Evolutionary conservation across 1,139 yeast species (phyloP), one percentile per base, ranked within the genome.

Genomic region (Zygosaccharomyces pseudobailii): DNA sequence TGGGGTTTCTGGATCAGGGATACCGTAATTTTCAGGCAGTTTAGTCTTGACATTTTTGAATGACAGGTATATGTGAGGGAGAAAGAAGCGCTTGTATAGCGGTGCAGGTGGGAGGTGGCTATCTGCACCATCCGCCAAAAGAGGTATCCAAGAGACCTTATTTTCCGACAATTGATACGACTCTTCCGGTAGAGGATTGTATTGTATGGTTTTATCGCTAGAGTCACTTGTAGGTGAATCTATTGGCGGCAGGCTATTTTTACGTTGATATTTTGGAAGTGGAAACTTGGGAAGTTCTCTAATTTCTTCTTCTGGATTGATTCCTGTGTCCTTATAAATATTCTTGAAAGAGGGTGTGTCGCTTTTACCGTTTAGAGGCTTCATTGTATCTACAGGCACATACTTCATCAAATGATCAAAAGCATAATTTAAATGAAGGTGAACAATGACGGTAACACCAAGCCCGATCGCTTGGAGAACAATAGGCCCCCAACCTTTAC

Each of bases 401-500:
- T 75, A 76, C 0, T 63, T 61, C 52, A 83, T 61, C 62, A 89
- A 71, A n/a, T 76, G 75, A 48, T 74, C 80, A 63, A 87, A 87
- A 0, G 96, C 86, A 22, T 62, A 54, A 46, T 72, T 76, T 59
- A 90, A 66, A 50, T 78, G 73, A 31, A 79, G 36, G 62, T 92
- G 96, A 48, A 79, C 75, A 59, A 80, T 78, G 4, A 78, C 75
- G 0, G 97, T 88, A 53, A 76, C 72, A 13, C 73, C 79, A 13
- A 88, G 60, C 47, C 82, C 72, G 48, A 87, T 74, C 6, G 79
- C 84, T 67, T 86, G 88, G 46, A 92, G 70, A 13, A 79, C 90
- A 55, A 90, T 77, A 41, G 96, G 95, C 34, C 96, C 97, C 96
- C 96, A 90, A 48, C 95, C 87, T 74, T 88, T 87, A 54, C 95